Percentiles rank a stretch among this genome's conserved stretches.
phyloP scores from a whole-genome alignment of 1,284 basidiomycete genomes.

The Anthracocystis walkeri region DNA sequence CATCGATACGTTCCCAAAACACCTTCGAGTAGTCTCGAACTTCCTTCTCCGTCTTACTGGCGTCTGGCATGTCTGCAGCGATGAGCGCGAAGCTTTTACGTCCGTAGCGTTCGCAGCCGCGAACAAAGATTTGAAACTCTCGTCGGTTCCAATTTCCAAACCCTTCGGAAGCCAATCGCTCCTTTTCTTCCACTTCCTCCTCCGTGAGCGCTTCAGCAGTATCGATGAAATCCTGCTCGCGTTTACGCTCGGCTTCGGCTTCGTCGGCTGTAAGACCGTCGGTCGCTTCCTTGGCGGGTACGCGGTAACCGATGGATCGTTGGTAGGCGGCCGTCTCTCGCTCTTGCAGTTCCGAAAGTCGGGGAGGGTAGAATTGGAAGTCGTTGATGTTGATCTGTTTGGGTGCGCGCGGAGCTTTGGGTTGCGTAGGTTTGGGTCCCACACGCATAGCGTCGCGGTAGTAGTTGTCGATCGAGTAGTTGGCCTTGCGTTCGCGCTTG shows the following conservation, averaged over 20 bases:
- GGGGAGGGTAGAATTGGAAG: conserved; percentile 94
- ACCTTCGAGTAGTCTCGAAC: conserved; percentile 84
- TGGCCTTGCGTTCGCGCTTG: conserved; percentile 91
- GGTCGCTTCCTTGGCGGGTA: conserved; percentile 78
- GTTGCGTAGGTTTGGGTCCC: conserved; percentile 77
- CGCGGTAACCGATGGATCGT: conserved; percentile 81
- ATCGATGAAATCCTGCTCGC: conserved; percentile 83
- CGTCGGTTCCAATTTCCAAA: conserved; percentile 75
- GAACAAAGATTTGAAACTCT: conserved; percentile 92
- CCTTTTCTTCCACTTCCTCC: conserved; percentile 82
- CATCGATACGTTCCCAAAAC: conserved; percentile 90
- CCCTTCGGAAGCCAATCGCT: conserved; percentile 58
- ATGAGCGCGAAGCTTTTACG: conserved; percentile 83
- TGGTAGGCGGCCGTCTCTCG: conserved; percentile 74
- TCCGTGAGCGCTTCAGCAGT: conserved; percentile 73
- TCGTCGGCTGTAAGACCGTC: conserved; percentile 67
- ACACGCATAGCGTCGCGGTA: conserved; percentile 92
- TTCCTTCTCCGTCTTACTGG: conserved; percentile 80
- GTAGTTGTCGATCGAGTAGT: conserved; percentile 82
- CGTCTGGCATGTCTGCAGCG: conserved; percentile 79
- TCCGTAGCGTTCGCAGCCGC: conserved; percentile 86
- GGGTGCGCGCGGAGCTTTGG: conserved; percentile 86
- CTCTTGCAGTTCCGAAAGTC: conserved; percentile 86
- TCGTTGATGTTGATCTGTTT: conserved; percentile 93
- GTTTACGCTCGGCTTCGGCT: conserved; percentile 73